These are phyloP conservation scores for Geoglossum cookeanum DNA, from an alignment of 2,329 filamentous ascomycete species.

Conservation along the genomic window DNA sequence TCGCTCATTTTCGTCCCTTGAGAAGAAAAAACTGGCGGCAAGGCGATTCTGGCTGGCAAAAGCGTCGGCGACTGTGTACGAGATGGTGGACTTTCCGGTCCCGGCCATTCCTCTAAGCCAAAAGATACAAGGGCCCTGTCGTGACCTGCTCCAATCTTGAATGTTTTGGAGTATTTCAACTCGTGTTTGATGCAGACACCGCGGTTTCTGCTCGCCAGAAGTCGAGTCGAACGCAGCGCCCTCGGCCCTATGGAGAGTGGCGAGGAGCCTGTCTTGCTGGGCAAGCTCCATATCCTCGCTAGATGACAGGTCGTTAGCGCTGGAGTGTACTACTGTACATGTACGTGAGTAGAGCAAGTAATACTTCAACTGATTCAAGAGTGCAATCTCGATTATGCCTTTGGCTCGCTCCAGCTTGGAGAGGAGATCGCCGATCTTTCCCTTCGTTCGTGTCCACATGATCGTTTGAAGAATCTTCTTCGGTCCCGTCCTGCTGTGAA, in stretches of 20 bases:
- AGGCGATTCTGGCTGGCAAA: slow-evolving; percentile 12
- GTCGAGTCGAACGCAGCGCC: slow-evolving; percentile 12
- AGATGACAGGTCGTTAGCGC: too few relatives aligned
- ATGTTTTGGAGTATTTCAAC: slow-evolving; percentile 13
- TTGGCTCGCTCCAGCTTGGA: too few relatives aligned
- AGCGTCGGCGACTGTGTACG: slow-evolving; percentile 16
- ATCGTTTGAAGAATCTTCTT: too few relatives aligned
- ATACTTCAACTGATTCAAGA: too few relatives aligned
- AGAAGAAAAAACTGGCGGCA: slow-evolving; percentile 27
- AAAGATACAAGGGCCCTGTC: slow-evolving; percentile 14
- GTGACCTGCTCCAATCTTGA: slow-evolving; percentile 11
- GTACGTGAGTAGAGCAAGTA: too few relatives aligned
- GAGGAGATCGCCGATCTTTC: too few relatives aligned
- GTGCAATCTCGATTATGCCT: too few relatives aligned
- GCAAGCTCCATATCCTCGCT: background rate
- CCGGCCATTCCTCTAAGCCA: slow-evolving; percentile 22
- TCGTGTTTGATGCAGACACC: slow-evolving; percentile 12
- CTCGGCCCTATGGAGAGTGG: slow-evolving; percentile 4
- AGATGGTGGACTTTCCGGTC: slow-evolving; percentile 19
- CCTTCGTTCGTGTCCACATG: too few relatives aligned
- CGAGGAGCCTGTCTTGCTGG: background rate
- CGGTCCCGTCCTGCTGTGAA: too few relatives aligned
- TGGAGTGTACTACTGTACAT: too few relatives aligned
- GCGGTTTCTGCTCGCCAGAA: slow-evolving; percentile 11
- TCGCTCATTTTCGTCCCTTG: slow-evolving; percentile 22